phyloP scores from a whole-genome alignment of 31 red algal species.

The Odonthalia washingtoniensis region DNA sequence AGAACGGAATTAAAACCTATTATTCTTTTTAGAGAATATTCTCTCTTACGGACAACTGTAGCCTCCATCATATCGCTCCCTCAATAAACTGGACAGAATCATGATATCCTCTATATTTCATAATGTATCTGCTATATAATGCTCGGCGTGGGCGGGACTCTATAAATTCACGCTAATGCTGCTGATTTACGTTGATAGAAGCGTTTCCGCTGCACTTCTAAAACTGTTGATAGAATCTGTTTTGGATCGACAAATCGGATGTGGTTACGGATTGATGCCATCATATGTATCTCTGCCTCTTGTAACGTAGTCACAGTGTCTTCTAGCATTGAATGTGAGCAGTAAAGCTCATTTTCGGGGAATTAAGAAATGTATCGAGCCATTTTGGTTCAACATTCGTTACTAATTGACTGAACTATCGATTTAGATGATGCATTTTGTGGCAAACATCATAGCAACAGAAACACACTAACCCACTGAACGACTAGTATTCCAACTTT shows the following conservation, averaged over 20 bases:
- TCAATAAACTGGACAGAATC: background rate
- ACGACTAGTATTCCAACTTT: too few species aligned
- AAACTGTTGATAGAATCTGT: constrained; percentile 30
- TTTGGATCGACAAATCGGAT: constrained; percentile 41
- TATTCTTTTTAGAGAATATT: background rate
- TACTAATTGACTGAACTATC: background rate
- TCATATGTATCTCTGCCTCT: constrained; percentile 49
- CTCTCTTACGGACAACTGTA: background rate
- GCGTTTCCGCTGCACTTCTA: constrained; percentile 28
- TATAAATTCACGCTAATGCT: background rate
- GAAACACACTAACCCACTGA: too few species aligned
- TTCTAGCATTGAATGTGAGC: background rate
- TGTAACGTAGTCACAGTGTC: constrained; percentile 27
- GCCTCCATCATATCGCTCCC: constrained; percentile 7
- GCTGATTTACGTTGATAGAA: background rate
- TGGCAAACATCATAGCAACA: too few species aligned
- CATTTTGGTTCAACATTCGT: background rate
- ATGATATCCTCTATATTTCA: background rate
- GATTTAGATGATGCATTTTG: background rate
- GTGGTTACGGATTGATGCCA: constrained; percentile 20
- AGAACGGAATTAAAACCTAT: background rate
- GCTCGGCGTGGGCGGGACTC: constrained; percentile 12
- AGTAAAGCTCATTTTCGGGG: background rate
- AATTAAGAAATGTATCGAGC: background rate
- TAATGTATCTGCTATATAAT: background rate